Conservation (phyloP, 2,329 filamentous ascomycete species). For the Talaromyces marneffei region DNA sequence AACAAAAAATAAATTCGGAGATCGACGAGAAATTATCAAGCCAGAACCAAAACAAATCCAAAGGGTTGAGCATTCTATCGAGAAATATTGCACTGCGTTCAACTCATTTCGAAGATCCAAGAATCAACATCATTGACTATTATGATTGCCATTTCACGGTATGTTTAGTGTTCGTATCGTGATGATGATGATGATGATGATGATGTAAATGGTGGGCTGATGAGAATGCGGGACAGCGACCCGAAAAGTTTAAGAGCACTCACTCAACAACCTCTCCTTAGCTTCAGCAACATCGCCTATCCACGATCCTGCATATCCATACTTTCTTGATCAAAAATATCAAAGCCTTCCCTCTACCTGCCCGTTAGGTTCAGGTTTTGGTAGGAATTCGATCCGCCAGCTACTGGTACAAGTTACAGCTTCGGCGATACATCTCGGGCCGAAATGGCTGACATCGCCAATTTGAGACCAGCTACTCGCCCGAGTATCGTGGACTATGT, state of each 20-base stretch:
- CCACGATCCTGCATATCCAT: not conserved
- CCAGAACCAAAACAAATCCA: not conserved
- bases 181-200: conserved; percentile 6
- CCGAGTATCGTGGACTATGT: conserved; percentile 35
- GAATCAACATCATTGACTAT: not conserved
- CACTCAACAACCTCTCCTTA: not conserved
- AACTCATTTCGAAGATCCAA: no score
- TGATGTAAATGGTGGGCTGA: conserved; percentile 2
- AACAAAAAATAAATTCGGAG: not conserved
- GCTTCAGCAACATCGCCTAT: not conserved
- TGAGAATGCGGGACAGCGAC: not conserved
- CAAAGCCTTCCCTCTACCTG: not conserved
- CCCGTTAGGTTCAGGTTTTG: not conserved
- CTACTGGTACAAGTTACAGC: not conserved
- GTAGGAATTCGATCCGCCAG: not conserved
- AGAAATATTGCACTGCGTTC: not conserved
- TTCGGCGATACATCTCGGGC: not conserved
- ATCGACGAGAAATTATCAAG: not conserved
- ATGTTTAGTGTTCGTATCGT: not conserved
- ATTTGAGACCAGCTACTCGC: conserved; percentile 27
- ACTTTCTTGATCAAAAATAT: not conserved
- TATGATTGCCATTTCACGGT: not conserved
- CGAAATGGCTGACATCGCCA: conserved; percentile 17
- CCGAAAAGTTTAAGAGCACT: not conserved
- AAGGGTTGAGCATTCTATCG: not conserved